These are phyloP conservation scores for Suillus lakei DNA, from an alignment of 768 basidiomycete genomes.

Conservation along the genomic window DNA sequence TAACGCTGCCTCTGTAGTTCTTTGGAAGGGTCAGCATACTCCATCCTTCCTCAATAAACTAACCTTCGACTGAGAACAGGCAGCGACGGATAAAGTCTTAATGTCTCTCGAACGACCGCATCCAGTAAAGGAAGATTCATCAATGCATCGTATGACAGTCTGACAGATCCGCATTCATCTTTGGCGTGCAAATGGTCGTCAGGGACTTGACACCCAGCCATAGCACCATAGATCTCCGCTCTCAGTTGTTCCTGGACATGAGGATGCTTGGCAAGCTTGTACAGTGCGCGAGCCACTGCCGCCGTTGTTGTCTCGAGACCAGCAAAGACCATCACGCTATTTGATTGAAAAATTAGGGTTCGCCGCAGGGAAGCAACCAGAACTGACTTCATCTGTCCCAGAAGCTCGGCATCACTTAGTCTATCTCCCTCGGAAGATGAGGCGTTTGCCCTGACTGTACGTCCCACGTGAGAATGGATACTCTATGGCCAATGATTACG, in stretches of 20 bases:
- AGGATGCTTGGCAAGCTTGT: conserved; percentile 39
- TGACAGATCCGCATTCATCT: conserved; percentile 26
- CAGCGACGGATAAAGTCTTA: conserved; percentile 48
- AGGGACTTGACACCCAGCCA: neutral
- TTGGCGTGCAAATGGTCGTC: conserved; percentile 1
- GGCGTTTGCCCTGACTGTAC: conserved; percentile 30
- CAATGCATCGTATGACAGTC: conserved; percentile 44
- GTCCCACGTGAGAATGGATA: neutral
- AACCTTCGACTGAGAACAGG: conserved; percentile 44
- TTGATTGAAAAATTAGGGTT: conserved; percentile 1
- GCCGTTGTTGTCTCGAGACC: conserved; percentile 51
- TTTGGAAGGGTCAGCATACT: conserved; percentile 20
- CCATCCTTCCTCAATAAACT: conserved; percentile 20
- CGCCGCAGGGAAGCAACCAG: neutral
- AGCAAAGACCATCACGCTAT: conserved; percentile 42
- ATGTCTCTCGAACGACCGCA: conserved; percentile 45
- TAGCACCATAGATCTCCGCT: conserved; percentile 35
- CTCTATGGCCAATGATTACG: conserved; percentile 10
- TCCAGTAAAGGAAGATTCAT: conserved; percentile 42
- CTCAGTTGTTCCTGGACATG: conserved; percentile 46
- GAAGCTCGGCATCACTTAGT: conserved; percentile 28
- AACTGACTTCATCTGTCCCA: conserved; percentile 34
- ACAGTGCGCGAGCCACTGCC: conserved; percentile 41
- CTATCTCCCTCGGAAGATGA: conserved; percentile 21
- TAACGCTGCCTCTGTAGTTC: conserved; percentile 42